Conservation (phyloP, 805 yeast species). For the Candida awuae region DNA sequence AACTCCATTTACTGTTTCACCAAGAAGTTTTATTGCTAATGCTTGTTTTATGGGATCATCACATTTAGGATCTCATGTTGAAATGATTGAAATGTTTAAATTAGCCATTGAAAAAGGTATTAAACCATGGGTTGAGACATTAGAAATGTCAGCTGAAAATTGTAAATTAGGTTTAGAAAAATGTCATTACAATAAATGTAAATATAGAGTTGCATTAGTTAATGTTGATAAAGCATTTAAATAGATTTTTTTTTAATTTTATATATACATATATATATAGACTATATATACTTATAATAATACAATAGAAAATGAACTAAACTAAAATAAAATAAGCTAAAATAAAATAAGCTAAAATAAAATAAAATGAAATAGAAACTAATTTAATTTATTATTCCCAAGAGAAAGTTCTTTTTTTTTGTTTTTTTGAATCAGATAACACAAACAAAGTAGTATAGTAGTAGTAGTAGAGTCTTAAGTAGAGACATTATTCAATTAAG, state of each 20-base stretch:
- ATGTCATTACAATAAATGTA: slow-evolving; percentile 47
- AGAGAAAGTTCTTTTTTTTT: no score
- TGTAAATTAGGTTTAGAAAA: slow-evolving; percentile 49
- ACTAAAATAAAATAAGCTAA: no score
- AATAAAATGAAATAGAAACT: no score
- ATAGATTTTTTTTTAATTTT: background rate
- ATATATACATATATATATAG: no score
- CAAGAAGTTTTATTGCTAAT: slow-evolving; percentile 33
- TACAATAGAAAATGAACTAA: no score
- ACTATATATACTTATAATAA: no score
- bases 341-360: no score
- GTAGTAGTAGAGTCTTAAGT: background rate
- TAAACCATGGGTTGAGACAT: slow-evolving; percentile 55
- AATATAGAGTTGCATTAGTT: slow-evolving; percentile 56
- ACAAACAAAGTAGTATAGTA: background rate
- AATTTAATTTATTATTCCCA: no score
- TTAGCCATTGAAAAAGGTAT: slow-evolving; percentile 53
- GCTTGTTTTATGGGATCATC: slow-evolving; percentile 53
- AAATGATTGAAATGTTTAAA: slow-evolving; percentile 58
- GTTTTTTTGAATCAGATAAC: background rate
- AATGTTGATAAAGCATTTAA: slow-evolving; percentile 43
- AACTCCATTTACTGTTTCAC: slow-evolving; percentile 35
- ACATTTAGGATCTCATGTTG: slow-evolving; percentile 51
- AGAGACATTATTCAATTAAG: no score
- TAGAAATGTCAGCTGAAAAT: slow-evolving; percentile 45